Evolutionary conservation across 2,329 filamentous ascomycete species (phyloP), one percentile per base, ranked within the genome.

Genomic region (Raffaelea arxii): DNA sequence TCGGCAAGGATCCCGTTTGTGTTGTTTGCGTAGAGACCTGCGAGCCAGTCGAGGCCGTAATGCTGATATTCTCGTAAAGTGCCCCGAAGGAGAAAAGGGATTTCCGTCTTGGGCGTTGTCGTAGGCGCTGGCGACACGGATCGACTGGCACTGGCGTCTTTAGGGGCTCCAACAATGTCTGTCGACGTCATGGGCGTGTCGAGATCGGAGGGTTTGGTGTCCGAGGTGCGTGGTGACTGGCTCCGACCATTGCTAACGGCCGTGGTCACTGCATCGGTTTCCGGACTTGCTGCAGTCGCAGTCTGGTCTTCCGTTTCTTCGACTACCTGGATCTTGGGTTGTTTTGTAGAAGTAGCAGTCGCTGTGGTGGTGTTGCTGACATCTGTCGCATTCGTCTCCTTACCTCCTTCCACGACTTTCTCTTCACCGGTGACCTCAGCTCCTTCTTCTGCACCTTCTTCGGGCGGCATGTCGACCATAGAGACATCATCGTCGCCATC

Each of bases 1-100:
- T 98, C 94, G 2, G 92, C 92, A 19, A 98, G 70, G 46, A 98
- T 98, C 21, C 92, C 92, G 58, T 97, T 98, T 23, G 91, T 95
- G 52, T 85, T 84, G 53, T 92, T 94, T 16, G 82, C 82, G 61
- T 98, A 97, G 1, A 98, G 74, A 0, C 89, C 87, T 2, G 90
- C 89, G 41, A 98, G 80, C 92, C 92, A 98, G 61, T 98, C 92
- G 7, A 98, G 69, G n/a, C 92, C 94, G 58, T 87, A 86, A 58
- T 96, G 92, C 57, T 98, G 92, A 59, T 98, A 98, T 62, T 95
- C 91, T 61, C 94, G 85, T 11, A 98, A 69, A 1, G 80, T 94
- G 19, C 92, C 92, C 43, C 92, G 83, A 0, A 96, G 70, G 11
- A 98, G 74, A 51, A 88, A 84, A 0, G 89, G 90, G 11, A 92